Evolutionary conservation across 2,329 filamentous ascomycete genomes (phyloP), one percentile per base, ranked within the genome.

Genomic region (Aspergillus sp.): DNA sequence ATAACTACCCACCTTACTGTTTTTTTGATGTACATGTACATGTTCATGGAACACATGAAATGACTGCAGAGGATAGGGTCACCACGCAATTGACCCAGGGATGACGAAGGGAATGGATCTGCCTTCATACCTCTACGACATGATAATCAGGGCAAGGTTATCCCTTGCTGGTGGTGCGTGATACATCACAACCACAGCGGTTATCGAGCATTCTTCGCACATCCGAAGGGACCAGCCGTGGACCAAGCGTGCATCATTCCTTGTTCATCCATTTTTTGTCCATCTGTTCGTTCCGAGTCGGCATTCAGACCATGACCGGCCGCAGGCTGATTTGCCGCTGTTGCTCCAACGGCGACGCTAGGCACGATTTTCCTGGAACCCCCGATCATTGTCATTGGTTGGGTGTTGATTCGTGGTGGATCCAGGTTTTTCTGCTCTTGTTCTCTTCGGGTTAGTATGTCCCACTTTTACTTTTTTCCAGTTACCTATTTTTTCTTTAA

Each of bases 261-360:
- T 11, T 17, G 40, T 22, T 7, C 19, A 42, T 42, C 16, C 40
- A 42, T 42, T 42, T 20, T 20, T n/a, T 38, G 4, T 7, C 50
- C 44, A 32, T 45, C 47, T 26, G 44, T 42, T 50, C 51, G 13
- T 38, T n/a, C 14, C 35, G 5, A 38, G 16, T 38, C 40, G 40
- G 40, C 40, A 42, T 42, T 42, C 40, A 42, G 19, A 42, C 19
- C 16, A 42, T 42, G 16, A 17, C 40, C 48, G 30, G 1, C 1
- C 14, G 3, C 14, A 14, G 19, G 32, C 49, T 56, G 41, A 58
- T 57, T 60, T 43, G 59, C 33, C 33, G 10, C 17, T 24, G 47
- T 16, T 35, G 16, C 11, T 45, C 46, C 60, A 61, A 61, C 58
- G 59, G 59, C 47, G 56, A 54, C 58, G 56, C 58, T 57, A 59